These are phyloP conservation scores for Clarireedia monteithiana DNA, from an alignment of 2,329 filamentous ascomycete species.

Conservation along the genomic window DNA sequence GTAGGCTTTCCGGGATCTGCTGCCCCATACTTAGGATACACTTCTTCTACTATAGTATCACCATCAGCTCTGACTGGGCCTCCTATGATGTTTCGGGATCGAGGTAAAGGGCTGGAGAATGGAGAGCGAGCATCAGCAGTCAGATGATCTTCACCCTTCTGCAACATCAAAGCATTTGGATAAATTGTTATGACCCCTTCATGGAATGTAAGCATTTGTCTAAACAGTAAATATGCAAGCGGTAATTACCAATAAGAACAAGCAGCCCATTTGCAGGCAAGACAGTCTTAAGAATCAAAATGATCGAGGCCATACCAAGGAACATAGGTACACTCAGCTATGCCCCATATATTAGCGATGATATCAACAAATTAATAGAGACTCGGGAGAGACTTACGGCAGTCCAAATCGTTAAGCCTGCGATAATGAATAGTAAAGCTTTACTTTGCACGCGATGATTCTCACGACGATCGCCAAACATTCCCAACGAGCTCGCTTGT, in stretches of 20 bases:
- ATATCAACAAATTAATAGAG: neutral
- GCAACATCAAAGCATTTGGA: slow-evolving; percentile 18
- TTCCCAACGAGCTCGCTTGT: slow-evolving; percentile 19
- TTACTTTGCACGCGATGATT: slow-evolving; percentile 19
- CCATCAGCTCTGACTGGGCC: neutral
- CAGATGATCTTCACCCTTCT: slow-evolving; percentile 17
- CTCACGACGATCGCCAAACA: slow-evolving; percentile 16
- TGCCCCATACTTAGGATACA: too few relatives aligned
- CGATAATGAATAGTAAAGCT: slow-evolving; percentile 21
- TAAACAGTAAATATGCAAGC: neutral
- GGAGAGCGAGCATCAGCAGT: slow-evolving; percentile 28
- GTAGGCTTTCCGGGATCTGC: too few relatives aligned
- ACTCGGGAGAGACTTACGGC: slow-evolving; percentile 16
- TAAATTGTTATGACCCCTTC: slow-evolving; percentile 25
- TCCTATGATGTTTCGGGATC: slow-evolving; percentile 16
- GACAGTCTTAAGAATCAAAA: slow-evolving; percentile 25
- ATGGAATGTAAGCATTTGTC: too few relatives aligned
- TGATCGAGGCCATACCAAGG: slow-evolving; percentile 23
- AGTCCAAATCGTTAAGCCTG: slow-evolving; percentile 27
- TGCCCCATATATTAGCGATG: slow-evolving; percentile 12
- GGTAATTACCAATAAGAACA: slow-evolving; percentile 26
- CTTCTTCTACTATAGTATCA: neutral
- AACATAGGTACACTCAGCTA: slow-evolving; percentile 28
- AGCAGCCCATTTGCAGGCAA: slow-evolving; percentile 26
- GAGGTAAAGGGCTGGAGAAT: slow-evolving; percentile 19